Percentiles rank a stretch among this genome's conserved stretches.
These are phyloP conservation scores for Candida dendrica DNA, from an alignment of 805 yeast genomes.

Conservation along the genomic window DNA sequence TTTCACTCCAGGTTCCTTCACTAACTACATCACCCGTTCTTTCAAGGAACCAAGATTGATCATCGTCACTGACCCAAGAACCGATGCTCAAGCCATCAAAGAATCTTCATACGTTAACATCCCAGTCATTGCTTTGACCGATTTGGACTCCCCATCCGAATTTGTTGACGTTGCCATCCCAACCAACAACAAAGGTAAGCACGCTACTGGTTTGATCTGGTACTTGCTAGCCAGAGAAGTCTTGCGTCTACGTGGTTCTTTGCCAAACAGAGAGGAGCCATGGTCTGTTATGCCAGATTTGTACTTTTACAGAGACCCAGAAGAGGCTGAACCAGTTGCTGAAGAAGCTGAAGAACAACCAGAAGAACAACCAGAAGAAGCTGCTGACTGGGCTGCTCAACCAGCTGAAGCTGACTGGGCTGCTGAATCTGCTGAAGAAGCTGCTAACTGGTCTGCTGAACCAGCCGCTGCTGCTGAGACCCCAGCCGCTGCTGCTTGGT, in stretches of 20 bases:
- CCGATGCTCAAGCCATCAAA: conserved; percentile 99
- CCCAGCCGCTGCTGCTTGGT: conserved; percentile 21
- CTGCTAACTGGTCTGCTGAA: conserved; percentile 50
- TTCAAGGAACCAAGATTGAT: conserved; percentile 99
- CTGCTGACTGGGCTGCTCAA: conserved; percentile 63
- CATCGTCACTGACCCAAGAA: conserved; percentile 99
- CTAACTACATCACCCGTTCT: conserved; percentile 99
- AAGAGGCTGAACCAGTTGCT: conserved; percentile 84
- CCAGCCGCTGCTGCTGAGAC: conserved; percentile 24
- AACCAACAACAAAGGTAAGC: conserved; percentile 99
- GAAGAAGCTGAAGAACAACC: conserved; percentile 49
- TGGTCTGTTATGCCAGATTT: conserved; percentile 99
- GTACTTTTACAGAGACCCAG: conserved; percentile 99
- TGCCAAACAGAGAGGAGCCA: conserved; percentile 92
- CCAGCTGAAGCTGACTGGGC: conserved; percentile 73
- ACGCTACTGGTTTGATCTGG: conserved; percentile 99
- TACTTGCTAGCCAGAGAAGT: conserved; percentile 99
- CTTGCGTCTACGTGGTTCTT: conserved; percentile 95
- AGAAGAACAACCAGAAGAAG: conserved; percentile 60
- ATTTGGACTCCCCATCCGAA: conserved; percentile 98
- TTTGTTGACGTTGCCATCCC: conserved; percentile 99
- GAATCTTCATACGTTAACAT: conserved; percentile 99
- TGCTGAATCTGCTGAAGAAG: conserved; percentile 58
- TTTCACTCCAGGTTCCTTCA: conserved; percentile 99
- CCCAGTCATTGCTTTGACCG: conserved; percentile 98